These are phyloP conservation scores for Malassezia pachydermatis DNA, from an alignment of 1,284 basidiomycete species.

Conservation along the genomic window DNA sequence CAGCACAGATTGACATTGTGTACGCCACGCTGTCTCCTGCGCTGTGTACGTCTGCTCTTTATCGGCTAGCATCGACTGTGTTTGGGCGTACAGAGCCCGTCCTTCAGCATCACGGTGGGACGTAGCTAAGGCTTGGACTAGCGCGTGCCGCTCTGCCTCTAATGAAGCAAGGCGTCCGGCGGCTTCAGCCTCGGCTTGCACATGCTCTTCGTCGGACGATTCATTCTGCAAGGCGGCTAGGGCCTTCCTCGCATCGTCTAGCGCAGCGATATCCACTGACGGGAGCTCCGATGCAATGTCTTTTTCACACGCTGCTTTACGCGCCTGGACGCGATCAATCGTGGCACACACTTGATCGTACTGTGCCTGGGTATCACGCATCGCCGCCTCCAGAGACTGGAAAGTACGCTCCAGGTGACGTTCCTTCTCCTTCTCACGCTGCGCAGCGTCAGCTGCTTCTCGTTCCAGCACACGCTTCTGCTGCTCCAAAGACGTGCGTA, in stretches of 20 bases:
- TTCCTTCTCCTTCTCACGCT: background rate
- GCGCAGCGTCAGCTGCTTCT: background rate
- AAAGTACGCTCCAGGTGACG: background rate
- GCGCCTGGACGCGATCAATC: background rate
- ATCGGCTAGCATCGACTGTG: conserved; percentile 46
- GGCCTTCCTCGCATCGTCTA: background rate
- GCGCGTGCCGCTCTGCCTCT: conserved; percentile 6
- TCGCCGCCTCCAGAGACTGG: background rate
- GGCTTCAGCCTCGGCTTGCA: background rate
- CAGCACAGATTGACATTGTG: background rate
- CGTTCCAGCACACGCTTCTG: background rate
- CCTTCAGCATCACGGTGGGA: background rate
- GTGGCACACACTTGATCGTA: background rate
- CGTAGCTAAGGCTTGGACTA: background rate
- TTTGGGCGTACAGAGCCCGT: background rate
- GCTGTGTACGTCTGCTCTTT: conserved; percentile 47
- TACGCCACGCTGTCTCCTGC: background rate
- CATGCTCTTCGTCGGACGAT: background rate
- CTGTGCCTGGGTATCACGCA: conserved; percentile 6
- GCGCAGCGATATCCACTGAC: background rate
- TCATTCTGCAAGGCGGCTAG: background rate
- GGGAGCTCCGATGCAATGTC: background rate
- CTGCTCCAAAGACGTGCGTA: background rate
- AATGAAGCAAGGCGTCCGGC: background rate
- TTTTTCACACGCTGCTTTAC: background rate